Percentiles rank a stretch among this genome's conserved stretches.
phyloP scores from a whole-genome alignment of 2,329 filamentous ascomycete genomes.

The Aspergillus melleus region DNA sequence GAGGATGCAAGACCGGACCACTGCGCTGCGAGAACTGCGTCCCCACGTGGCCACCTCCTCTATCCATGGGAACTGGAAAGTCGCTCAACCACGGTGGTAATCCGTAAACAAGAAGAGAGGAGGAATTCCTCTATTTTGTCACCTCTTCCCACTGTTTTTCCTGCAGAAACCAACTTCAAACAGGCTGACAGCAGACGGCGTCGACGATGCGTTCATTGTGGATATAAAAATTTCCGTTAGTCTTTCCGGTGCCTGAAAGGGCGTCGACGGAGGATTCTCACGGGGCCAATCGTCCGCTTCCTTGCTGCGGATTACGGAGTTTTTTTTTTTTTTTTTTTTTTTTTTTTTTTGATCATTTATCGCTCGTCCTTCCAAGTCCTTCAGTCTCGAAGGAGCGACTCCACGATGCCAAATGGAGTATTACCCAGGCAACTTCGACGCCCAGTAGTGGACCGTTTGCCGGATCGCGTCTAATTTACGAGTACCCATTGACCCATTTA shows the following conservation, averaged over 20 bases:
- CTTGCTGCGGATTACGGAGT: no score
- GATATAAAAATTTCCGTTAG: neutral
- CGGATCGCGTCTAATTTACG: neutral
- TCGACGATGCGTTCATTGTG: neutral
- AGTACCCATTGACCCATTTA: neutral
- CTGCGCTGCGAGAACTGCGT: neutral
- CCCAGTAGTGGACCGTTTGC: neutral
- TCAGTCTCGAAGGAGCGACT: neutral
- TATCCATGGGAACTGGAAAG: neutral
- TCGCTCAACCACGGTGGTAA: no score
- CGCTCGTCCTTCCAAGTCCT: no score
- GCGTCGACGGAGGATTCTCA: neutral
- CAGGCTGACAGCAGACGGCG: neutral
- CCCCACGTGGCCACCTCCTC: neutral
- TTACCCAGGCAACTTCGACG: neutral
- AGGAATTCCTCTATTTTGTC: no score
- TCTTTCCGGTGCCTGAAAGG: neutral
- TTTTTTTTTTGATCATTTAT: no score
- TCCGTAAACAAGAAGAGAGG: no score
- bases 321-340: no score
- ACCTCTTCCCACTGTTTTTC: neutral
- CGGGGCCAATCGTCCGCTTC: neutral
- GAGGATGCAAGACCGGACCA: neutral
- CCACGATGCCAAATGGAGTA: neutral
- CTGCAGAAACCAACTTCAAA: neutral